Percentiles rank a stretch among this genome's conserved stretches.
Evolutionary conservation across 805 yeast species (phyloP).

Genomic region (Suhomyces emberorum): DNA sequence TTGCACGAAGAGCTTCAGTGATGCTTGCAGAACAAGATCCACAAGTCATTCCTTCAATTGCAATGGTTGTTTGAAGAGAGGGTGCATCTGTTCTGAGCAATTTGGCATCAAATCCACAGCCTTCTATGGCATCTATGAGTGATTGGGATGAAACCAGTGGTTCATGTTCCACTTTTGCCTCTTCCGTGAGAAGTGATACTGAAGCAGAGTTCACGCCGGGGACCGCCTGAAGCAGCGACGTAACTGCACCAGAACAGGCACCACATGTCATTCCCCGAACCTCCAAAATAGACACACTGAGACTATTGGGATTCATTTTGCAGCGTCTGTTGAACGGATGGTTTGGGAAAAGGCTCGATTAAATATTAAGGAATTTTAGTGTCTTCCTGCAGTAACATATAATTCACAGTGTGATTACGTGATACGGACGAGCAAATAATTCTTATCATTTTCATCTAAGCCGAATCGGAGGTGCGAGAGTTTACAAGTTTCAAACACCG

Average conservation of each 20-base stretch:
- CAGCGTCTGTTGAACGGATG: no score
- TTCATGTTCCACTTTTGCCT: constrained; percentile 20
- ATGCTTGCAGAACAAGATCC: constrained; percentile 77
- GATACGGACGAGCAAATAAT: constrained; percentile 1
- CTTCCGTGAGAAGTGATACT: constrained; percentile 27
- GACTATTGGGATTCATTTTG: not conserved
- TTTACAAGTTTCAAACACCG: no score
- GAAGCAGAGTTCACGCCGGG: constrained; percentile 14
- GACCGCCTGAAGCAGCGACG: constrained; percentile 16
- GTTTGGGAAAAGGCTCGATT: no score
- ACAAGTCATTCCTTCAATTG: constrained; percentile 84
- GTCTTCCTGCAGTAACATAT: no score
- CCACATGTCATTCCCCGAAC: constrained; percentile 27
- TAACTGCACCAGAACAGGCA: constrained; percentile 22
- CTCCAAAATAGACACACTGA: constrained; percentile 2
- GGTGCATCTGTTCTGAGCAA: constrained; percentile 2
- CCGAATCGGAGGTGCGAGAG: constrained; percentile 3
- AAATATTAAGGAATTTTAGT: no score
- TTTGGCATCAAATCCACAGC: constrained; percentile 60
- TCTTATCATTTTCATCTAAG: constrained; percentile 6
- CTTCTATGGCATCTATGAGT: constrained; percentile 15
- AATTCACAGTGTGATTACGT: not conserved
- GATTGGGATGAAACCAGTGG: constrained; percentile 7
- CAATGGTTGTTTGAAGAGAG: constrained; percentile 7
- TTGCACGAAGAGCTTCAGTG: constrained; percentile 46